Evolutionary conservation across 139 green algal genomes (phyloP).

Genomic region (Coelastrella sp.): DNA sequence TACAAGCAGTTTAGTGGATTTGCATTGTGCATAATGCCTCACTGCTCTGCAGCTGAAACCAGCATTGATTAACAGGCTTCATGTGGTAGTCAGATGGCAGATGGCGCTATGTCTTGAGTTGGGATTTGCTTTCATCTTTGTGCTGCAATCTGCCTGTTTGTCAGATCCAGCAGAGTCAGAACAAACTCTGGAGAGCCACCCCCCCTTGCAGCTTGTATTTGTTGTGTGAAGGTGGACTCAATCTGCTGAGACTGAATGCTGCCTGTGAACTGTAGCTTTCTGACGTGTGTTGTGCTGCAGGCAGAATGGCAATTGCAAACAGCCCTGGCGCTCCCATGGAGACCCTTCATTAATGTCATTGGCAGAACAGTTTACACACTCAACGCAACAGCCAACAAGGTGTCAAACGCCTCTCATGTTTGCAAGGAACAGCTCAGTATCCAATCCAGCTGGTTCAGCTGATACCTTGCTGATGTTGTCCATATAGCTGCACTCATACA

Average conservation of each 20-base stretch:
- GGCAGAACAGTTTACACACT: slow-evolving; percentile 65
- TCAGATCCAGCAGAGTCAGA: no score
- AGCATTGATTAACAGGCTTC: no score
- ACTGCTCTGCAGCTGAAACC: no score
- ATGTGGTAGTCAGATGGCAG: no score
- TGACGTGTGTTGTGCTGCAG: slow-evolving; percentile 2
- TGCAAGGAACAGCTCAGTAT: no score
- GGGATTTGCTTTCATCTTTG: no score
- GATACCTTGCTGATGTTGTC: background rate
- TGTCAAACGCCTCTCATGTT: background rate
- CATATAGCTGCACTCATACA: no score
- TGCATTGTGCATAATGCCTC: background rate
- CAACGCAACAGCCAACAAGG: slow-evolving; percentile 50
- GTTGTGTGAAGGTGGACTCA: background rate
- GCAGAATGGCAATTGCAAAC: slow-evolving; percentile 60
- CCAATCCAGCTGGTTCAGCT: background rate
- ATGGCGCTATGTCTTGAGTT: no score
- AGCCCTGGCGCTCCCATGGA: slow-evolving; percentile 46
- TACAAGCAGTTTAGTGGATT: background rate
- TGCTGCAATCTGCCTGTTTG: no score
- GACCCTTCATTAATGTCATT: slow-evolving; percentile 55
- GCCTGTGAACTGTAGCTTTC: background rate
- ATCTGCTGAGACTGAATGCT: background rate
- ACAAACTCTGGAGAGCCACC: no score
- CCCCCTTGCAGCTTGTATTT: background rate